phyloP scores from a whole-genome alignment of 192 early-diverging fungal genomes.

The Entomortierella chlamydospora region DNA sequence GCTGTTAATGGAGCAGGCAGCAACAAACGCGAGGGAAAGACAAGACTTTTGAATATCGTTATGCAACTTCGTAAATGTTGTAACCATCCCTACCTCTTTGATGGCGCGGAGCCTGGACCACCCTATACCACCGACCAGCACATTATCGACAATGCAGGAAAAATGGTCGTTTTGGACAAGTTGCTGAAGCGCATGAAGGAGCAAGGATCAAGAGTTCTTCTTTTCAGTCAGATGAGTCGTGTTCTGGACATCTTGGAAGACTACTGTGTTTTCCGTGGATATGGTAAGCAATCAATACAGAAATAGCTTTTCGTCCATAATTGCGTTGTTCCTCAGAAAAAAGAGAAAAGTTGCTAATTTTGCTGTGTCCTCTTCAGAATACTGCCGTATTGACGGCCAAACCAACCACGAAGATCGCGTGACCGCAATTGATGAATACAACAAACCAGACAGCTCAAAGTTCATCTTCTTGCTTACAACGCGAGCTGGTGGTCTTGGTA shows the following conservation, averaged over 20 bases:
- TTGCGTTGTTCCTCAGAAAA: too few species aligned
- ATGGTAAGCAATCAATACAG: too few species aligned
- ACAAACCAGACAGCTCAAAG: slow-evolving; percentile 87
- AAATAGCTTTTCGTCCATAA: too few species aligned
- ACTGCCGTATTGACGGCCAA: slow-evolving; percentile 97
- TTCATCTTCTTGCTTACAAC: slow-evolving; percentile 98
- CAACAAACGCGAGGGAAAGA: slow-evolving; percentile 86
- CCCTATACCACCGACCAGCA: slow-evolving; percentile 98
- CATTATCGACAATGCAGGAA: slow-evolving; percentile 92
- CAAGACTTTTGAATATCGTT: slow-evolving; percentile 92
- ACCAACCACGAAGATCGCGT: slow-evolving; percentile 95
- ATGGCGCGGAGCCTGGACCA: slow-evolving; percentile 91
- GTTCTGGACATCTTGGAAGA: slow-evolving; percentile 98
- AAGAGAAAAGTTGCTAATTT: too few species aligned
- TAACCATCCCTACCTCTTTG: slow-evolving; percentile 97
- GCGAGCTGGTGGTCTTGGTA: slow-evolving; percentile 96
- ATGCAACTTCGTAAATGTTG: slow-evolving; percentile 97
- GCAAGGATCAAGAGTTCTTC: slow-evolving; percentile 92
- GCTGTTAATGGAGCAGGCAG: slow-evolving; percentile 91
- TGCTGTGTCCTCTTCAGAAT: slow-evolving; percentile 57
- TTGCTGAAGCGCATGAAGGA: slow-evolving; percentile 82
- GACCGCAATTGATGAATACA: slow-evolving; percentile 94
- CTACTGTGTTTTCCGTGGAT: slow-evolving; percentile 92
- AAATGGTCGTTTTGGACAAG: slow-evolving; percentile 95
- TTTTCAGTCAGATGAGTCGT: slow-evolving; percentile 99